phyloP scores from a whole-genome alignment of 495 filamentous ascomycete species.

The Aspergillus panamensis region DNA sequence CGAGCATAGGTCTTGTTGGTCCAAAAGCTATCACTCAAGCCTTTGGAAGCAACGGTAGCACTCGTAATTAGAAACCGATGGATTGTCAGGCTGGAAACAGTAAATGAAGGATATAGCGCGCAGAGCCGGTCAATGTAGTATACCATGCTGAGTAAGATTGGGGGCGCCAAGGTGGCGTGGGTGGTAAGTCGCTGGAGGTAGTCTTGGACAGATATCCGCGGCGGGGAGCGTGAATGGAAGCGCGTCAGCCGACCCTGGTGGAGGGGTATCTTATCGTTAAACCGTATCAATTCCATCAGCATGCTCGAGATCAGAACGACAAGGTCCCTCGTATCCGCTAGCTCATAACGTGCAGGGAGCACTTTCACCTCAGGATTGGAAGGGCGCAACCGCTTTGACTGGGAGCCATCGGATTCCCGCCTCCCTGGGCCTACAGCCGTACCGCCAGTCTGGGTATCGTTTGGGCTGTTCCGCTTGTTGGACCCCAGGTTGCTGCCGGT shows the following conservation, averaged over 20 bases:
- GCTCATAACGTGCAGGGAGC: conserved; percentile 73
- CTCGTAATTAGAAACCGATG: conserved; percentile 96
- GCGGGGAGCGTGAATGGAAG: conserved; percentile 93
- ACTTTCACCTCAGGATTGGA: conserved; percentile 60
- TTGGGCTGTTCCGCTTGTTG: conserved; percentile 41
- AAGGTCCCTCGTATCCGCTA: conserved; percentile 74
- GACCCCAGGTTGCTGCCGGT: conserved; percentile 31
- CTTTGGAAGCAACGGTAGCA: conserved; percentile 93
- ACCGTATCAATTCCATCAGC: conserved; percentile 88
- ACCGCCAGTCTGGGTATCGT: conserved; percentile 28
- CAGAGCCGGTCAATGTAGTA: conserved; percentile 98
- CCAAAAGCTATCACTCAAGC: conserved; percentile 94
- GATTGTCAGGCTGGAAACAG: conserved; percentile 89
- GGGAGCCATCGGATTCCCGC: conserved; percentile 48
- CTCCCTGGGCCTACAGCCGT: conserved; percentile 46
- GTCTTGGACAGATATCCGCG: conserved; percentile 87
- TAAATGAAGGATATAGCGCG: conserved; percentile 86
- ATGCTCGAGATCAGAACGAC: conserved; percentile 90
- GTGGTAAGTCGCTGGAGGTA: conserved; percentile 90
- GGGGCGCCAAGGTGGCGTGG: conserved; percentile 88
- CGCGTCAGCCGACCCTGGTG: conserved; percentile 80
- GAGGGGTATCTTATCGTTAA: conserved; percentile 86
- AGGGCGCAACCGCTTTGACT: conserved; percentile 51
- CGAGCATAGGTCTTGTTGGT: conserved; percentile 94
- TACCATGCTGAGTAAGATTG: conserved; percentile 98